Evolutionary conservation across 2,329 filamentous ascomycete genomes (phyloP), one percentile per base, ranked within the genome.

Genomic region (Harringtonia aguacate): DNA sequence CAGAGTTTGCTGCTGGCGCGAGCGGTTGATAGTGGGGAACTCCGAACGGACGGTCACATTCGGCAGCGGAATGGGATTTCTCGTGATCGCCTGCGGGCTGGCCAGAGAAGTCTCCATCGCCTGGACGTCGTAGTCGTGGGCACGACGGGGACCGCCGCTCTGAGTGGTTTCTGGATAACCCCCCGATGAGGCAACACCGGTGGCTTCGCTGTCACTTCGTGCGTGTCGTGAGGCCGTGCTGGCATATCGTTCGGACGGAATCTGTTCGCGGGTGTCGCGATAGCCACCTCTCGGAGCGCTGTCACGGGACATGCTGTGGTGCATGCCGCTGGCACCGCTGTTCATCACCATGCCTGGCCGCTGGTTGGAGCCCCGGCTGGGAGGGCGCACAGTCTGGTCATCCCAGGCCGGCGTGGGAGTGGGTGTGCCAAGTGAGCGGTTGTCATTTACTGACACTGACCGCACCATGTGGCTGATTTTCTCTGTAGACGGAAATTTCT

Each of bases 21-120:
- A 95, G 51, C 87, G 77, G 61, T 75, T 95, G 56, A 98, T 76
- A 2, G 92, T 97, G 1, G 92, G 92, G 58, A 95, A 98, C 63
- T 98, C 92, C 58, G 90, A 97, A 47, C 90, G 85, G 39, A 98
- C 84, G 1, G 86, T 94, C n/a, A 98, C 88, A 0, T 79, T 84
- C 1, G 92, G 92, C 7, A 88, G 70, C 1, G 92, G 89, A 46
- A 97, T 95, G 0, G 88, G 87, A 53, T 94, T 95, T 55, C 83
- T 85, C 10, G 79, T 73, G 18, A 83, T 73, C 7, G 73, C 65
- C 31, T 84, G 80, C 7, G 87, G 84, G 61, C 80, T 88, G 50
- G 77, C 76, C 17, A 94, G 72, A 29, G 81, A 84, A 0, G 86
- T 86, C 62, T 95, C 90, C 86, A 95, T 95, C 4, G 89, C 88